Conservation (phyloP, 1,284 basidiomycete genomes). For the Ganoderma meredithae region DNA sequence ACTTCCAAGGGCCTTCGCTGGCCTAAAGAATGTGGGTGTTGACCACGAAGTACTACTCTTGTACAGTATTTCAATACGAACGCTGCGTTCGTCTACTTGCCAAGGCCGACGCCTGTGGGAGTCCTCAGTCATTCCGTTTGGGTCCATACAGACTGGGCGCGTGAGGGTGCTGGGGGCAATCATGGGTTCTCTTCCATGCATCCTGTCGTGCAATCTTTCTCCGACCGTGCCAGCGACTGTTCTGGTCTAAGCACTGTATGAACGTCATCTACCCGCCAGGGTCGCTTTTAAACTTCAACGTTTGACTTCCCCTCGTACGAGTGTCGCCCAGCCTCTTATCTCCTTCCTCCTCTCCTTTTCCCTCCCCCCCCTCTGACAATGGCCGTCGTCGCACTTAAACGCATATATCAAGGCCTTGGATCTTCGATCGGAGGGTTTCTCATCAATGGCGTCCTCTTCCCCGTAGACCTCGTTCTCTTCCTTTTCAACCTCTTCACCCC, state of each 20-base stretch:
- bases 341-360: neutral
- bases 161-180: slow-evolving; percentile 5
- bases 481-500: slow-evolving; percentile 63
- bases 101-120: neutral
- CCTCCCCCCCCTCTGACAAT: slow-evolving; percentile 12
- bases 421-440: slow-evolving; percentile 26
- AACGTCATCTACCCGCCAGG: neutral
- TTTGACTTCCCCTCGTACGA: neutral
- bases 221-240: neutral
- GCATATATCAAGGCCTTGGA: slow-evolving; percentile 29
- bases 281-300: neutral
- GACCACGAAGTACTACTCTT: too few species aligned
- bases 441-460: slow-evolving; percentile 29
- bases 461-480: slow-evolving; percentile 56
- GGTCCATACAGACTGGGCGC: neutral
- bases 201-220: neutral
- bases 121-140: neutral
- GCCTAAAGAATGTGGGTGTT: too few species aligned
- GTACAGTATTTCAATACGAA: too few species aligned
- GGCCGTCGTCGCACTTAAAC: slow-evolving; percentile 24
- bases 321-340: neutral
- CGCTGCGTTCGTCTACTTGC: too few species aligned
- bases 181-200: slow-evolving; percentile 11
- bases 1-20: too few species aligned
- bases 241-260: neutral